Evolutionary conservation across 2,329 filamentous ascomycete species (phyloP).

Genomic region (Pseudomassariella vexata): DNA sequence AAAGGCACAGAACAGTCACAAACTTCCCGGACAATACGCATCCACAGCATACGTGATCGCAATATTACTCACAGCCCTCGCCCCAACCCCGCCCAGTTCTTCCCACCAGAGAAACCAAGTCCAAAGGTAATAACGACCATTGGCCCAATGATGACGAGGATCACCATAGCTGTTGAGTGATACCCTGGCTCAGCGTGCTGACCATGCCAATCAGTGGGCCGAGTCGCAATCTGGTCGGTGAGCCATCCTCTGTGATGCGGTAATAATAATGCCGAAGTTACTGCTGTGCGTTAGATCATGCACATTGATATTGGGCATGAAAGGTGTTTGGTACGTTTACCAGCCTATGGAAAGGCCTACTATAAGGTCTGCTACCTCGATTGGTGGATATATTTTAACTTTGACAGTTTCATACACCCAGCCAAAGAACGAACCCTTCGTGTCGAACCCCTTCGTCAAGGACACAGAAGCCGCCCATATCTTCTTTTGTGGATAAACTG

Average conservation of each 20-base stretch:
- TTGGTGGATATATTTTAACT: background rate
- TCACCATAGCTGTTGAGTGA: slow-evolving; percentile 17
- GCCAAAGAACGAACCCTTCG: background rate
- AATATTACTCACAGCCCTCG: slow-evolving; percentile 21
- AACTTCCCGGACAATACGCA: slow-evolving; percentile 11
- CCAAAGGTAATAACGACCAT: slow-evolving; percentile 25
- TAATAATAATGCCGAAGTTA: background rate
- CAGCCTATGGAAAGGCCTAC: background rate
- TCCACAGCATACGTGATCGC: slow-evolving; percentile 21
- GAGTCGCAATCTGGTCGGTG: slow-evolving; percentile 22
- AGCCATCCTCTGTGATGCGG: slow-evolving; percentile 12
- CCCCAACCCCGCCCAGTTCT: slow-evolving; percentile 23
- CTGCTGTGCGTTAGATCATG: background rate
- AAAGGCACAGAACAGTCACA: background rate
- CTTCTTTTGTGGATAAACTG: background rate
- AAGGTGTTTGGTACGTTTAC: background rate
- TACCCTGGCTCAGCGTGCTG: slow-evolving; percentile 19
- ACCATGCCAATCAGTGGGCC: slow-evolving; percentile 12
- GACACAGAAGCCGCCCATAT: background rate
- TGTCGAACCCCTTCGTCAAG: background rate
- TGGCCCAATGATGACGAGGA: slow-evolving; percentile 20
- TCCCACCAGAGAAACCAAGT: slow-evolving; percentile 18
- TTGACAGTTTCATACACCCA: background rate
- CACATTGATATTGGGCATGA: too few relatives aligned
- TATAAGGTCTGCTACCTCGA: background rate